These are phyloP conservation scores for Phytophthora gonapodyides DNA, from an alignment of 352 stramenopile species.

Conservation along the genomic window DNA sequence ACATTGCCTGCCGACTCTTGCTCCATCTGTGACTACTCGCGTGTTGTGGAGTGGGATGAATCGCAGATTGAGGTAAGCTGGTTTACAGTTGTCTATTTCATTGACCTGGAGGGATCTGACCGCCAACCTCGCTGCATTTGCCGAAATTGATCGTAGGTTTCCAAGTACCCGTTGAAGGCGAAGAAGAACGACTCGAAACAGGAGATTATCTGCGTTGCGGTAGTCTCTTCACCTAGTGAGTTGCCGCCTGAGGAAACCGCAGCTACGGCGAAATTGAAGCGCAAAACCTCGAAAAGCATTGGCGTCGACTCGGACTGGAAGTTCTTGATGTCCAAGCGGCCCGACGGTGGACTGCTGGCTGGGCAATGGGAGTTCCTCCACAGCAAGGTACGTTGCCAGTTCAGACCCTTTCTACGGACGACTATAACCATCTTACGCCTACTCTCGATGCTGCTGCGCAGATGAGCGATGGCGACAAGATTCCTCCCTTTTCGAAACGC, in stretches of 20 bases:
- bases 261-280: slow-evolving; percentile 18
- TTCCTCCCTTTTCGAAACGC: slow-evolving; percentile 66
- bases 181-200: slow-evolving; percentile 82
- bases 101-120: slow-evolving; percentile 5
- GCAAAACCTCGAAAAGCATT: slow-evolving; percentile 22
- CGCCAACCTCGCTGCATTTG: not conserved
- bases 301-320: slow-evolving; percentile 46
- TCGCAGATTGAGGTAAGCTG: slow-evolving; percentile 29
- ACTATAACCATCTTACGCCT: slow-evolving; percentile 1
- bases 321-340: slow-evolving; percentile 83
- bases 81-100: not conserved
- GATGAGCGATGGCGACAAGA: slow-evolving; percentile 63
- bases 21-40: slow-evolving; percentile 68
- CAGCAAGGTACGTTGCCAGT: slow-evolving; percentile 48
- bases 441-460: slow-evolving; percentile 26
- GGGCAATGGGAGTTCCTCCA: slow-evolving; percentile 91
- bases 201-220: slow-evolving; percentile 74
- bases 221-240: slow-evolving; percentile 51
- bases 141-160: slow-evolving; percentile 46
- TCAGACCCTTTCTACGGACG: not conserved
- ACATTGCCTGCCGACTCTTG: slow-evolving; percentile 31
- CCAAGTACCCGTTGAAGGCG: slow-evolving; percentile 80
- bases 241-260: not conserved
- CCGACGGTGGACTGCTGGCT: slow-evolving; percentile 71
- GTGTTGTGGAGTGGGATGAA: slow-evolving; percentile 58